These are phyloP conservation scores for Curvularia eragrostidis DNA, from an alignment of 2,329 filamentous ascomycete species.

Conservation along the genomic window DNA sequence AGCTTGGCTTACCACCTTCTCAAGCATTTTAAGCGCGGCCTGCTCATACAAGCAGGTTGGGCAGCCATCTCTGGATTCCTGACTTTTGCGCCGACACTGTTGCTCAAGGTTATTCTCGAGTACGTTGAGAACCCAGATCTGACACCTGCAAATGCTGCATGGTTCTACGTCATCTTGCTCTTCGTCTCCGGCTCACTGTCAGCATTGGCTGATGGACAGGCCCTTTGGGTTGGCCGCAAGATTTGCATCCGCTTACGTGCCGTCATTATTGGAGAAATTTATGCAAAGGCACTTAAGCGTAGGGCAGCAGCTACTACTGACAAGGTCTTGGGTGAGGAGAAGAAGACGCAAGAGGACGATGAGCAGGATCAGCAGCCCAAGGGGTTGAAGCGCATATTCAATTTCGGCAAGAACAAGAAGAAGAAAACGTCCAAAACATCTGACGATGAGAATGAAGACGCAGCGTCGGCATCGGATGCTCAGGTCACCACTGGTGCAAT, in stretches of 20 bases:
- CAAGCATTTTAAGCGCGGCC: constrained; percentile 78
- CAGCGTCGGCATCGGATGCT: constrained; percentile 59
- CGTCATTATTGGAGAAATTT: constrained; percentile 96
- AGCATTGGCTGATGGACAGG: constrained; percentile 82
- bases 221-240: constrained; percentile 91
- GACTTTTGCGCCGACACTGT: constrained; percentile 87
- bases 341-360: constrained; percentile 53
- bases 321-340: constrained; percentile 69
- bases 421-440: constrained; percentile 50
- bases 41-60: constrained; percentile 80
- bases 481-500: constrained; percentile 97
- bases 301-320: constrained; percentile 82
- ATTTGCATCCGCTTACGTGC: constrained; percentile 92
- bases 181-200: constrained; percentile 82
- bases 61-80: constrained; percentile 81
- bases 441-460: constrained; percentile 38
- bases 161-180: constrained; percentile 92
- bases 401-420: constrained; percentile 66
- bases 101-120: constrained; percentile 89
- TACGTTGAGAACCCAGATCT: constrained; percentile 84
- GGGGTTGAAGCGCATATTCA: constrained; percentile 56
- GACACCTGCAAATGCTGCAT: constrained; percentile 84
- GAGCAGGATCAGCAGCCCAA: constrained; percentile 51
- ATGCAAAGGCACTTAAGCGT: constrained; percentile 90
- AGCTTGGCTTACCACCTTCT: constrained; percentile 80